A percentile compares a stretch with the other conserved stretches of the same genome.
Conservation (phyloP, 306 rosid genomes). For the Purshia tridentata region DNA sequence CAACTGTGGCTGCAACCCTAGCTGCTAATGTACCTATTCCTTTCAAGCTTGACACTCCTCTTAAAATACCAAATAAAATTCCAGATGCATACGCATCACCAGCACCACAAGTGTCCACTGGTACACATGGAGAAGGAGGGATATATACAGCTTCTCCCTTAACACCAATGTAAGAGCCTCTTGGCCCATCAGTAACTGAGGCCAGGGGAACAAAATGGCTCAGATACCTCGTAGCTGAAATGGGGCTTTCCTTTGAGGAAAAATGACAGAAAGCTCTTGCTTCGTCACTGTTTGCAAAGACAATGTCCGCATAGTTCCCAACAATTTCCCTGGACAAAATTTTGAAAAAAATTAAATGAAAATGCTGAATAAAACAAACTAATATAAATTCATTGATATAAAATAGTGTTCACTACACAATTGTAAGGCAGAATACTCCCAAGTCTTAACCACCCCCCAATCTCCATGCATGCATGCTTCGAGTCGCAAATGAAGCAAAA, state of each 20-base stretch:
- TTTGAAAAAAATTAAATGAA: conserved; percentile 3
- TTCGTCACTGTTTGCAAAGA: conserved; percentile 86
- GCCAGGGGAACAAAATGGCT: conserved; percentile 90
- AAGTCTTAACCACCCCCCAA: neutral
- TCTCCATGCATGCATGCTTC: neutral
- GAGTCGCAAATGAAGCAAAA: neutral
- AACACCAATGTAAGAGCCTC: conserved; percentile 81
- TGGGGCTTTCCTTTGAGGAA: conserved; percentile 52
- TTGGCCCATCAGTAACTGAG: conserved; percentile 77
- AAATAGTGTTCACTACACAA: neutral
- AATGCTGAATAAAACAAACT: too few species aligned
- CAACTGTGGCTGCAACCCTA: conserved; percentile 87
- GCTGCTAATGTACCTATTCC: conserved; percentile 77
- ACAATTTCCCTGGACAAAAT: conserved; percentile 67
- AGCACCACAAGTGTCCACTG: conserved; percentile 94
- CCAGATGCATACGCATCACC: conserved; percentile 98
- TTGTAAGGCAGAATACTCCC: neutral
- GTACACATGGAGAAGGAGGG: conserved; percentile 83
- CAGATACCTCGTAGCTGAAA: conserved; percentile 66
- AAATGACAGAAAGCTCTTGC: conserved; percentile 81
- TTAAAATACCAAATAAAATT: conserved; percentile 61
- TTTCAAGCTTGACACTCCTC: conserved; percentile 71
- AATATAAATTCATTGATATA: neutral
- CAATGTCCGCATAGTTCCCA: conserved; percentile 67
- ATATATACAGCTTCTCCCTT: conserved; percentile 87